These are phyloP conservation scores for Candida berthetii DNA, from an alignment of 805 yeast genomes.

Conservation along the genomic window DNA sequence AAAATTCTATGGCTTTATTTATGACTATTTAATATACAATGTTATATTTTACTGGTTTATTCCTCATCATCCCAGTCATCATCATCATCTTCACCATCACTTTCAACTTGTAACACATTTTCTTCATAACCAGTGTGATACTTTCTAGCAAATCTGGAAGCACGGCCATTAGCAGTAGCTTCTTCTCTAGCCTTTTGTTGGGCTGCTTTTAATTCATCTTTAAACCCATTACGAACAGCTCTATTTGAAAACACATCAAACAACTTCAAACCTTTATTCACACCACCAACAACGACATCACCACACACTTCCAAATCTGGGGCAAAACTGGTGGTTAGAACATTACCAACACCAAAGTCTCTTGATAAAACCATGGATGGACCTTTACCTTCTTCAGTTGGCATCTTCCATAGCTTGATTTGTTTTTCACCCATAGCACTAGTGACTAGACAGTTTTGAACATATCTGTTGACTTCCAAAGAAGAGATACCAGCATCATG, in stretches of 20 bases:
- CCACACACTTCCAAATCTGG: slow-evolving; percentile 86
- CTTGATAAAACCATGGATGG: slow-evolving; percentile 90
- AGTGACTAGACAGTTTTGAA: slow-evolving; percentile 74
- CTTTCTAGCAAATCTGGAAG: slow-evolving; percentile 73
- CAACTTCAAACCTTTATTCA: slow-evolving; percentile 73
- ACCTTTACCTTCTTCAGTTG: slow-evolving; percentile 28
- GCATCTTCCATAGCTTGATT: slow-evolving; percentile 84
- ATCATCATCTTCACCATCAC: slow-evolving; percentile 56
- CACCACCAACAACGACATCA: slow-evolving; percentile 82
- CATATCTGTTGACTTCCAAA: slow-evolving; percentile 57
- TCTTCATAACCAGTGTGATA: slow-evolving; percentile 48
- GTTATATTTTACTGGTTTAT: too few species aligned
- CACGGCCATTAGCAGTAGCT: slow-evolving; percentile 48
- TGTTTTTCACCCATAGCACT: slow-evolving; percentile 88
- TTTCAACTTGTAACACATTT: slow-evolving; percentile 55
- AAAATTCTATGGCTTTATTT: too few species aligned
- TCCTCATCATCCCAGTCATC: slow-evolving; percentile 19
- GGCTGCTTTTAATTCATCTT: slow-evolving; percentile 45
- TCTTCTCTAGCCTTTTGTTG: slow-evolving; percentile 53
- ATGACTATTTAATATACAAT: not conserved
- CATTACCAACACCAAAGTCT: slow-evolving; percentile 93
- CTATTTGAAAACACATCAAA: slow-evolving; percentile 89
- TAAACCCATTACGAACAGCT: slow-evolving; percentile 67
- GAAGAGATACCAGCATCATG: slow-evolving; percentile 93
- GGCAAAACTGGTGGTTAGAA: slow-evolving; percentile 75